Conservation (phyloP, 2,329 filamentous ascomycete species). For the Diaporthe vexans region DNA sequence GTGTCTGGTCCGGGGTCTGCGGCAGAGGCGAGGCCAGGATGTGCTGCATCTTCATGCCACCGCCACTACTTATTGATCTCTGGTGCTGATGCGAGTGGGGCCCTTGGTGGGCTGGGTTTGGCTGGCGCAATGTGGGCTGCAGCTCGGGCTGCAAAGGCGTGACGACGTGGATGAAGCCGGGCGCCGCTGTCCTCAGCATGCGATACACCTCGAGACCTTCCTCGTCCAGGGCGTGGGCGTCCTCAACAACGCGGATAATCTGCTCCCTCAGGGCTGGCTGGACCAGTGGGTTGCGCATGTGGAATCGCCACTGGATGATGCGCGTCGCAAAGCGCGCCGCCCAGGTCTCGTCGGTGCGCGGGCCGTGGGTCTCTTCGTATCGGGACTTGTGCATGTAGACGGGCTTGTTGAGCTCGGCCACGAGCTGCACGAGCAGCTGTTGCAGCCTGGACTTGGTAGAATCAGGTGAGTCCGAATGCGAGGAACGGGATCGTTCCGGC, state of each 20-base stretch:
- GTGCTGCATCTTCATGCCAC: conserved; percentile 35
- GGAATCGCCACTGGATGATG: conserved; percentile 40
- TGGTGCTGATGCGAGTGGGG: conserved; percentile 24
- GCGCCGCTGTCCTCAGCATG: conserved; percentile 35
- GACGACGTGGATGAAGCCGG: conserved; percentile 38
- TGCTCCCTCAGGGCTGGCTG: conserved; percentile 27
- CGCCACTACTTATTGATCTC: conserved; percentile 29
- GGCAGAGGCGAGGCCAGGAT: conserved; percentile 35
- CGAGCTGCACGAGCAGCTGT: conserved; percentile 29
- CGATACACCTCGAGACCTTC: conserved; percentile 41
- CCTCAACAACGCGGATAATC: conserved; percentile 36
- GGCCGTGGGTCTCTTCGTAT: conserved; percentile 37
- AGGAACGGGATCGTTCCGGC: conserved; percentile 5
- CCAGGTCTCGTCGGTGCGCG: conserved; percentile 39
- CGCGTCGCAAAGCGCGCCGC: conserved; percentile 40
- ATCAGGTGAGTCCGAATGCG: conserved; percentile 19
- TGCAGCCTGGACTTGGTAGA: conserved; percentile 32
- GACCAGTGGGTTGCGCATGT: conserved; percentile 34
- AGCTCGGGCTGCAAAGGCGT: conserved; percentile 40
- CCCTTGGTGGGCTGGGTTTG: not conserved
- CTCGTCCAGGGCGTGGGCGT: conserved; percentile 38
- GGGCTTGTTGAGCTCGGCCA: conserved; percentile 37
- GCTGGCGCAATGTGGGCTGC: conserved; percentile 3
- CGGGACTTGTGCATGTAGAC: conserved; percentile 31
- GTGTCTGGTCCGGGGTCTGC: conserved; percentile 37